Evolutionary conservation across 257 asterid species (phyloP), one percentile per base, ranked within the genome.

Genomic region (Hygrophila difformis): DNA sequence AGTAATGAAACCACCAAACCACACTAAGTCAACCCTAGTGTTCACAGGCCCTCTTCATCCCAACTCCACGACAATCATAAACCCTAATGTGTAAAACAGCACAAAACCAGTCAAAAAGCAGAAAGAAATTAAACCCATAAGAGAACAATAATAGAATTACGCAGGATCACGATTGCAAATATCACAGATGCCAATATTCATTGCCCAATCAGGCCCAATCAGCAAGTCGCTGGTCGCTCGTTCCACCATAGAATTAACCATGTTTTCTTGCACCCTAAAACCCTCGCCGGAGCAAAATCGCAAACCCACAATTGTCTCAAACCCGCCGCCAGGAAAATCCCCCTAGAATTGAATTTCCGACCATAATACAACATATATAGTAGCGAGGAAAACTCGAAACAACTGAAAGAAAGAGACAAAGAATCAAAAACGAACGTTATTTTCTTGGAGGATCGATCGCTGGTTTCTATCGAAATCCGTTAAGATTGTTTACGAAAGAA

Each of bases 201-300:
- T 82, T 56, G 98, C 96, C 98, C 98, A 89, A 77, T 89, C 98
- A 29, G 98, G 98, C 42, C 98, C 98, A 68, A 89, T 85, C 18
- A 89, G 91, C 98, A 89, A 69, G 43, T 79, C 86, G 78, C 88
- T 89, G 34, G 98, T 89, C 50, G 98, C 96, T 49, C 96, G 73
- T 29, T 85, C 96, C 71, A 89, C 98, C 96, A 85, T 73, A 24
- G 86, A 72, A 64, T 89, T 79, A 56, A 85, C 96, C 98, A 89
- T 89, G 65, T 53, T 65, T 39, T 36, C 47, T 28, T 49, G 49
- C 44, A 41, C 57, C 61, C 17, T 63, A 51, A 68, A 59, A 57
- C 62, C 66, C 63, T 47, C 44, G 13, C 33, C 44, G 44, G 56
- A 40, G 17, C 6, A 42, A 47, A 70, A 64, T 18, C 36, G 5